Percentiles rank a stretch among this genome's conserved stretches.
Evolutionary conservation across 139 green algal genomes (phyloP).

Genomic region (Closterium sp.): DNA sequence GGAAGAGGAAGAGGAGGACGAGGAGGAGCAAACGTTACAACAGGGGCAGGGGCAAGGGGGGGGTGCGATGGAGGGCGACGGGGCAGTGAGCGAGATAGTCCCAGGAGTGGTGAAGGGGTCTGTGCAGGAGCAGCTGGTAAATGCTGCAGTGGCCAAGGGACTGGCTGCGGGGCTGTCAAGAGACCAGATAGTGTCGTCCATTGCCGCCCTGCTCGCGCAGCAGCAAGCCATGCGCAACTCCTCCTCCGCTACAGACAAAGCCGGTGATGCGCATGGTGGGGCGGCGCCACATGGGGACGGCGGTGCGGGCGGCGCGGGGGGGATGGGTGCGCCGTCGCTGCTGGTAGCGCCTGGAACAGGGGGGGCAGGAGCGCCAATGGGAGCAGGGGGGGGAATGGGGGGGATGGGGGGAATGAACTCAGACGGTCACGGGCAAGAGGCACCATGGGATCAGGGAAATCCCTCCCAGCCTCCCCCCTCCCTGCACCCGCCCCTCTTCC

Average conservation of each 20-base stretch:
- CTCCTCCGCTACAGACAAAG: slow-evolving; percentile 17
- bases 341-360: neutral
- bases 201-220: slow-evolving; percentile 10
- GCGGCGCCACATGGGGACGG: neutral
- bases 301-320: neutral
- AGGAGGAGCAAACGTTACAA: neutral
- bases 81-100: neutral
- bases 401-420: neutral
- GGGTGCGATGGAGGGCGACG: neutral
- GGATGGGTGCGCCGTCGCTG: neutral
- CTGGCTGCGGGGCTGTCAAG: neutral
- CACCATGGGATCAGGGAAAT: neutral
- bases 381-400: neutral
- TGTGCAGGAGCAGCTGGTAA: slow-evolving; percentile 19
- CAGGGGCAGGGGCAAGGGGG: neutral
- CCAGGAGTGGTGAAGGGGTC: neutral
- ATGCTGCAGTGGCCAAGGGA: neutral
- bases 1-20: slow-evolving; percentile 3
- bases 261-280: neutral
- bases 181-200: slow-evolving; percentile 37
- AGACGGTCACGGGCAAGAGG: neutral
- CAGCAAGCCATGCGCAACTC: slow-evolving; percentile 19
- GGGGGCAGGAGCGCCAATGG: slow-evolving; percentile 6
- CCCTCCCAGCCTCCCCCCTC: neutral
- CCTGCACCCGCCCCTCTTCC: neutral